phyloP scores from a whole-genome alignment of 306 rosid genomes.

The Benincasa hispida region DNA sequence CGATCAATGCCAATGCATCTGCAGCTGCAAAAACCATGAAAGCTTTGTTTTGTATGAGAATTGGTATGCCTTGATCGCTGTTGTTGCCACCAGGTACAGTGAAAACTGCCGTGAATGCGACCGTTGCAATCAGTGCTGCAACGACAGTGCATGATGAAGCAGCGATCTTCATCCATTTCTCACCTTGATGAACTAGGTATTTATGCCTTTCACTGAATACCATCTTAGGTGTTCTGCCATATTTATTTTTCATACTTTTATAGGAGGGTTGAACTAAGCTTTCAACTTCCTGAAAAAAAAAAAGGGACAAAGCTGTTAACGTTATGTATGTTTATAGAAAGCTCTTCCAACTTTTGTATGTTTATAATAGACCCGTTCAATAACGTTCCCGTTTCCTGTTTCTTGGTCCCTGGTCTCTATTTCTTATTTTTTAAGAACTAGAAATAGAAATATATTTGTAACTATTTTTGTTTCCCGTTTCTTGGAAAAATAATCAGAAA shows the following conservation, averaged over 20 bases:
- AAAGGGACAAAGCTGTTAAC: neutral
- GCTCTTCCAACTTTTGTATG: neutral
- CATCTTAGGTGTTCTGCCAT: conserved; percentile 31
- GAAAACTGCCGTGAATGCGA: neutral
- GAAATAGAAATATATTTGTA: no score
- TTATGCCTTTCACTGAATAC: conserved; percentile 13
- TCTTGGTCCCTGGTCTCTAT: no score
- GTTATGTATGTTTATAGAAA: neutral
- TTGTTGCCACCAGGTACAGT: neutral
- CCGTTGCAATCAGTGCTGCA: neutral
- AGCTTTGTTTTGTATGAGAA: neutral
- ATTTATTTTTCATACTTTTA: conserved; percentile 3
- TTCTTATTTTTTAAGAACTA: no score
- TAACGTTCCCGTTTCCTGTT: no score
- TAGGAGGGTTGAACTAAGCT: neutral
- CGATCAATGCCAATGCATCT: neutral
- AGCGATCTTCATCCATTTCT: neutral
- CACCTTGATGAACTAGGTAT: neutral
- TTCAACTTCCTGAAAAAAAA: neutral
- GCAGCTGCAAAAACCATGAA: neutral
- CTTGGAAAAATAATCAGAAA: no score
- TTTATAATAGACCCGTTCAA: no score
- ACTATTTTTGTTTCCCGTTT: no score
- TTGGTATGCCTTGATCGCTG: neutral
- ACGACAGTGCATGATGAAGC: neutral